Conservation (phyloP, 1,139 yeast genomes). For the Geotrichum candidum region DNA sequence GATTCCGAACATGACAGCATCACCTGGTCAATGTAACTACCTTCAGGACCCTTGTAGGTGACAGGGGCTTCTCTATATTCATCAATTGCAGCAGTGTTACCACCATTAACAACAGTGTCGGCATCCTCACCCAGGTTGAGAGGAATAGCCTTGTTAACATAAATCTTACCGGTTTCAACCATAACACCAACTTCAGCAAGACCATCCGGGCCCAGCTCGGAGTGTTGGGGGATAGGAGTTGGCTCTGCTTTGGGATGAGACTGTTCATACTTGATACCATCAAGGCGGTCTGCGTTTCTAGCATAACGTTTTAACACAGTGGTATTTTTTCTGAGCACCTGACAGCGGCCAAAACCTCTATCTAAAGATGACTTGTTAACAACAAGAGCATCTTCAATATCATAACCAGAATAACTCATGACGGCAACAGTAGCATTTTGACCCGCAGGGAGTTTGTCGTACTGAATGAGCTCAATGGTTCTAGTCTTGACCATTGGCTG, state of each 20-base stretch:
- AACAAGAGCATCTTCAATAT: slow-evolving; percentile 98
- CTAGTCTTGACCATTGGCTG: slow-evolving; percentile 98
- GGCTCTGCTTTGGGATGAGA: slow-evolving; percentile 35
- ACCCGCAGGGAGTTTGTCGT: slow-evolving; percentile 97
- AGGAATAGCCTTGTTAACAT: slow-evolving; percentile 88
- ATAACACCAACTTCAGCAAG: slow-evolving; percentile 92
- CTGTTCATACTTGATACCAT: slow-evolving; percentile 81
- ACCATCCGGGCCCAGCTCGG: slow-evolving; percentile 88
- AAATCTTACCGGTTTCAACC: slow-evolving; percentile 89
- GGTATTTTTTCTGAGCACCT: slow-evolving; percentile 90
- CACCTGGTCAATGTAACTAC: slow-evolving; percentile 91
- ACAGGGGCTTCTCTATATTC: slow-evolving; percentile 89
- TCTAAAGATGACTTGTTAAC: slow-evolving; percentile 88
- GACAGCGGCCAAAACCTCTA: slow-evolving; percentile 97
- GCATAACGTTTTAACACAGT: slow-evolving; percentile 85
- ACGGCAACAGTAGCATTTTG: slow-evolving; percentile 99
- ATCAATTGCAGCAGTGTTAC: slow-evolving; percentile 23
- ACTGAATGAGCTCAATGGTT: slow-evolving; percentile 90
- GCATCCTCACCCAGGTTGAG: slow-evolving; percentile 65
- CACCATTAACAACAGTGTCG: slow-evolving; percentile 23
- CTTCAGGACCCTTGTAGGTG: slow-evolving; percentile 88
- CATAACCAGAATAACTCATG: slow-evolving; percentile 98
- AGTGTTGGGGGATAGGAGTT: slow-evolving; percentile 79
- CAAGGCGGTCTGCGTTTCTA: slow-evolving; percentile 83
- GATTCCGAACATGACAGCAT: slow-evolving; percentile 95